Evolutionary conservation across 805 yeast species (phyloP).

Genomic region (Wickerhamomyces kurtzmanii): DNA sequence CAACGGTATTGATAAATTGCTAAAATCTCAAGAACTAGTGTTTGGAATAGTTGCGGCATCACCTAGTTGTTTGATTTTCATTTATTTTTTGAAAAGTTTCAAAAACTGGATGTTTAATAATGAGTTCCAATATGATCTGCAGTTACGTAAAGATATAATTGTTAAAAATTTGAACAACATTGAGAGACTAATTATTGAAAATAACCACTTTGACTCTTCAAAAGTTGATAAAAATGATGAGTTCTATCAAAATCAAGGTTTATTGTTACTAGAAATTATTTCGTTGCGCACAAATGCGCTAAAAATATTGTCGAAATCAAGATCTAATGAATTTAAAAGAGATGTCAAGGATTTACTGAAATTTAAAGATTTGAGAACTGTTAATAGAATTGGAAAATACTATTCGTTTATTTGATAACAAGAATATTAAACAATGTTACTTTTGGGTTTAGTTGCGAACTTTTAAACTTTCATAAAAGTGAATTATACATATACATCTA

Average conservation of each 20-base stretch:
- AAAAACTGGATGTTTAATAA: conserved; percentile 7
- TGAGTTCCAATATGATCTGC: conserved; percentile 1
- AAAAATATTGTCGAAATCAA: conserved; percentile 36
- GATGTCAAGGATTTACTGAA: conserved; percentile 53
- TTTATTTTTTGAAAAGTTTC: conserved; percentile 27
- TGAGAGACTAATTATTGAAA: conserved; percentile 44
- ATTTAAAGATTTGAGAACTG: conserved; percentile 31
- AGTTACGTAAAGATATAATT: conserved; percentile 20
- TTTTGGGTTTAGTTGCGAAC: not conserved
- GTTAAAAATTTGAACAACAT: conserved; percentile 42
- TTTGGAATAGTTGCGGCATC: conserved; percentile 86
- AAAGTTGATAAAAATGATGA: conserved; percentile 12
- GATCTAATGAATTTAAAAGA: conserved; percentile 44
- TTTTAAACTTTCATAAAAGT: not conserved
- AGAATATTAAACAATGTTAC: not conserved
- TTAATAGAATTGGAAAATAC: conserved; percentile 40
- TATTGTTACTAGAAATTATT: conserved; percentile 56
- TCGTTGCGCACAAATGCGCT: conserved; percentile 42
- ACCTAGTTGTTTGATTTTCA: conserved; percentile 58
- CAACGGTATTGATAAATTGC: conserved; percentile 79
- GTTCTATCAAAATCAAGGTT: conserved; percentile 39
- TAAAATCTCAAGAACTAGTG: conserved; percentile 89
- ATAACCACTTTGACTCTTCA: conserved; percentile 11
- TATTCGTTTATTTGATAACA: conserved; percentile 5
- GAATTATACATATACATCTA: not conserved